Evolutionary conservation across 2,329 filamentous ascomycete species (phyloP).

Genomic region (Acephala macrosclerotiorum): DNA sequence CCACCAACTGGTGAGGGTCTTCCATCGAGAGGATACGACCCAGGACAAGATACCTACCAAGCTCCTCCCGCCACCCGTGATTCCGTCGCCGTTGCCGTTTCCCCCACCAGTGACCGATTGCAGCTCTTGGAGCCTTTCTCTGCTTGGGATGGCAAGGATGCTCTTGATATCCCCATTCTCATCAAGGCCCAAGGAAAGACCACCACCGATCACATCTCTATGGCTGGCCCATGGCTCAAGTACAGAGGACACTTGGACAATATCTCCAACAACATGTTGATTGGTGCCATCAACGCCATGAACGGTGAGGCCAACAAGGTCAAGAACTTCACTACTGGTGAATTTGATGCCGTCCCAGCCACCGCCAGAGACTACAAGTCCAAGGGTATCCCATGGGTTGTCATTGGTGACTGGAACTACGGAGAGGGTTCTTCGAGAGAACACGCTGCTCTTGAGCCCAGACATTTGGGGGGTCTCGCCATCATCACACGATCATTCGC

Average conservation of each 20-base stretch:
- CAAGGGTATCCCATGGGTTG: slow-evolving; percentile 95
- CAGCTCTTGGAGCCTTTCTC: slow-evolving; percentile 89
- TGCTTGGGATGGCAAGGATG: slow-evolving; percentile 93
- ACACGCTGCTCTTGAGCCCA: slow-evolving; percentile 96
- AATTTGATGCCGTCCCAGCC: slow-evolving; percentile 87
- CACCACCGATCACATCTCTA: slow-evolving; percentile 96
- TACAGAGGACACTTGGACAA: slow-evolving; percentile 99
- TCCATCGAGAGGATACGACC: slow-evolving; percentile 83
- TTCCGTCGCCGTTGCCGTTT: slow-evolving; percentile 79
- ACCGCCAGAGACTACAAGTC: slow-evolving; percentile 98
- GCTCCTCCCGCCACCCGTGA: slow-evolving; percentile 84
- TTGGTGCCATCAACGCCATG: slow-evolving; percentile 93
- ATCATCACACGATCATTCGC: slow-evolving; percentile 97
- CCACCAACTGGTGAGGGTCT: slow-evolving; percentile 83
- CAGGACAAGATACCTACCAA: slow-evolving; percentile 94
- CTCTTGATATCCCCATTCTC: slow-evolving; percentile 82
- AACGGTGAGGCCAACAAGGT: slow-evolving; percentile 99
- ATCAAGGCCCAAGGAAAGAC: slow-evolving; percentile 98
- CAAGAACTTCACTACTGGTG: slow-evolving; percentile 85
- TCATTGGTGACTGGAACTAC: slow-evolving; percentile 99
- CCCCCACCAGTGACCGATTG: slow-evolving; percentile 90
- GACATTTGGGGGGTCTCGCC: slow-evolving; percentile 94
- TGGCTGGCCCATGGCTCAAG: slow-evolving; percentile 97
- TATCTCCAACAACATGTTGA: slow-evolving; percentile 99
- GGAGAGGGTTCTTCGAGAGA: slow-evolving; percentile 97